A percentile compares a stretch with the other conserved stretches of the same genome.
phyloP scores from a whole-genome alignment of 371 early-diverging fungal genomes.

The Lichtheimia hyalospora region DNA sequence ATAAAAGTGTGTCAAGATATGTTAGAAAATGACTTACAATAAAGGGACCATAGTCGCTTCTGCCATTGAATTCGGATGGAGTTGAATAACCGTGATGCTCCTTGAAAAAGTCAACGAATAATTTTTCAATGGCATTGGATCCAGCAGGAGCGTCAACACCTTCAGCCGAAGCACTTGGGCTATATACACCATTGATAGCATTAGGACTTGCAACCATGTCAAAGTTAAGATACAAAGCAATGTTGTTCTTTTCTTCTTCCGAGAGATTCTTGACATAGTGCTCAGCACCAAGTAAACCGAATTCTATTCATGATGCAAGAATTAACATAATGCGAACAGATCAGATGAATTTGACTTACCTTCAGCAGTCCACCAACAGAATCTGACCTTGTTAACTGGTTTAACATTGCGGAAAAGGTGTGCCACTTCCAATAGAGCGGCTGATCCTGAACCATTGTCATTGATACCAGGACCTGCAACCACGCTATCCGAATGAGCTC shows the following conservation, averaged over 20 bases:
- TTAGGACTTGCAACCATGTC: constrained; percentile 84
- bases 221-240: constrained; percentile 68
- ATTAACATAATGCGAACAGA: background rate
- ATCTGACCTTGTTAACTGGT: constrained; percentile 37
- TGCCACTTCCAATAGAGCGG: constrained; percentile 63
- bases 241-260: constrained; percentile 32
- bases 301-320: constrained; percentile 21
- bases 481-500: constrained; percentile 54
- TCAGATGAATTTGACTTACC: constrained; percentile 14
- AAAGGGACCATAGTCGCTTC: constrained; percentile 51
- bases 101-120: constrained; percentile 58
- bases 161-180: constrained; percentile 31
- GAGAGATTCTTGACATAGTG: constrained; percentile 46
- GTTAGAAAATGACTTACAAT: constrained; percentile 28
- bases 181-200: constrained; percentile 51
- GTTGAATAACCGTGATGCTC: constrained; percentile 33
- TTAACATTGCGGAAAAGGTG: constrained; percentile 11
- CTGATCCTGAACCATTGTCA: constrained; percentile 71
- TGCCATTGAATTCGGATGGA: constrained; percentile 27
- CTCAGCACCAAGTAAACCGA: constrained; percentile 71
- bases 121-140: constrained; percentile 50
- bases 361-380: constrained; percentile 78
- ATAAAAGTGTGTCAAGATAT: background rate
- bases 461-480: constrained; percentile 68
- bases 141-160: constrained; percentile 28